These are phyloP conservation scores for Lactifluus rugatus DNA, from an alignment of 768 basidiomycete species.

Conservation along the genomic window DNA sequence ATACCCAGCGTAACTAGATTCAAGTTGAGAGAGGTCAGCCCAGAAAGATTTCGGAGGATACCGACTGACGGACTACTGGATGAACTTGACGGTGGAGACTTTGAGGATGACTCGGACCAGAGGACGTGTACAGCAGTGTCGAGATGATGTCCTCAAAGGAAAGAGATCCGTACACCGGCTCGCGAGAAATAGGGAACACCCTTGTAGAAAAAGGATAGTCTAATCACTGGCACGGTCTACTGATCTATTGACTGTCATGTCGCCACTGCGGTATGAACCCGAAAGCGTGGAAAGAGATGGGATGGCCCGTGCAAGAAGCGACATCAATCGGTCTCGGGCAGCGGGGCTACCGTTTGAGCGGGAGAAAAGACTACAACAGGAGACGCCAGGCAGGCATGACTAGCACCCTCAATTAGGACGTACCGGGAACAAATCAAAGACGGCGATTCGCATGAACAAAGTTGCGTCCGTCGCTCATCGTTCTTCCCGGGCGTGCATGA, in stretches of 20 bases:
- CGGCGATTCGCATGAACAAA: constrained; percentile 78
- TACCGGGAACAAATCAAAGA: constrained; percentile 77
- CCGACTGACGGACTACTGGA: constrained; percentile 66
- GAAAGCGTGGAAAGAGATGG: too few species aligned
- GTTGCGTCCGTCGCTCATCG: constrained; percentile 86
- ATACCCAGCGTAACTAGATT: constrained; percentile 57
- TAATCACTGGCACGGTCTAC: background rate
- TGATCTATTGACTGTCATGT: constrained; percentile 19
- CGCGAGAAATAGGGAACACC: constrained; percentile 89
- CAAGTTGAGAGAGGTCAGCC: constrained; percentile 13
- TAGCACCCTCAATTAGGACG: constrained; percentile 9
- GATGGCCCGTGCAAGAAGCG: too few species aligned
- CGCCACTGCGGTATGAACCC: too few species aligned
- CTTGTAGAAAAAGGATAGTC: constrained; percentile 81
- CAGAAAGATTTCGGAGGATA: background rate
- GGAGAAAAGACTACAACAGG: constrained; percentile 40
- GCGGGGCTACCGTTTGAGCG: constrained; percentile 37
- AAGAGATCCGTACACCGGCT: constrained; percentile 76
- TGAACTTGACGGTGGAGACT: constrained; percentile 85
- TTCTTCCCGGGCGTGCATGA: constrained; percentile 52
- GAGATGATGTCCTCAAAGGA: constrained; percentile 69
- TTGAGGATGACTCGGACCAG: constrained; percentile 85
- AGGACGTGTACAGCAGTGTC: constrained; percentile 81
- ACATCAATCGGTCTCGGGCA: too few species aligned
- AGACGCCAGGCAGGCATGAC: background rate